Percentiles rank a stretch among this genome's conserved stretches.
Evolutionary conservation across 2,329 filamentous ascomycete species (phyloP).

Genomic region (Pseudocercospora pini-densiflorae): DNA sequence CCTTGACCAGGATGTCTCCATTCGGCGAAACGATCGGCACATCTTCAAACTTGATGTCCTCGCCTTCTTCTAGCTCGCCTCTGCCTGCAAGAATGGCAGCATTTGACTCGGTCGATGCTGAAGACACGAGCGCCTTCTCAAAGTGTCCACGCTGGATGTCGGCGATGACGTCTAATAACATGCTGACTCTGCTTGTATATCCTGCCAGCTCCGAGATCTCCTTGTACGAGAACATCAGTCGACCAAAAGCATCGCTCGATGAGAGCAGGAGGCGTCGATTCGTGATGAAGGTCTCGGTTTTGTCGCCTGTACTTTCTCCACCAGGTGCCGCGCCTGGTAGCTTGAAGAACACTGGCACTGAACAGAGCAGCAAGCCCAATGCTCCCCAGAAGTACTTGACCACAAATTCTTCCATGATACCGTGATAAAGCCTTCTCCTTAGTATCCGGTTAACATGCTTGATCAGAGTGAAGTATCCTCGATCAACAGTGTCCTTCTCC

Average conservation of each 20-base stretch:
- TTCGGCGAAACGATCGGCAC: conserved; percentile 98
- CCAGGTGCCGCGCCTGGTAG: conserved; percentile 42
- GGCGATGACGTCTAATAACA: conserved; percentile 89
- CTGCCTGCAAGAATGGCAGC: conserved; percentile 80
- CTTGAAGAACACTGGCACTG: conserved; percentile 94
- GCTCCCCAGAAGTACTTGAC: conserved; percentile 99
- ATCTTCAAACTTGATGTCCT: conserved; percentile 81
- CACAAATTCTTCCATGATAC: conserved; percentile 99
- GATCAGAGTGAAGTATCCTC: conserved; percentile 98
- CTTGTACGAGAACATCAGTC: conserved; percentile 97
- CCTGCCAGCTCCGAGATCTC: conserved; percentile 96
- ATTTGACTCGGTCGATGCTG: conserved; percentile 79
- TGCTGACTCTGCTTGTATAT: conserved; percentile 90
- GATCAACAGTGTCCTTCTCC: conserved; percentile 95
- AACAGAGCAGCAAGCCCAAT: conserved; percentile 86
- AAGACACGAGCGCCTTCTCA: conserved; percentile 94
- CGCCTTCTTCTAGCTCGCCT: conserved; percentile 79
- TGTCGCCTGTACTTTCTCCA: conserved; percentile 29
- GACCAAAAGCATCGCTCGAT: conserved; percentile 92
- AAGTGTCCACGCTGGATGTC: conserved; percentile 90
- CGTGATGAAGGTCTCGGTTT: conserved; percentile 75
- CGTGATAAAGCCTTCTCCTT: conserved; percentile 88
- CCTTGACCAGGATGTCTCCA: conserved; percentile 85
- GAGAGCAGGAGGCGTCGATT: conserved; percentile 90
- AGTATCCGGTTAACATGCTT: conserved; percentile 98